Conservation (phyloP, 2,329 filamentous ascomycete species). For the Aureobasidium melanogenum region DNA sequence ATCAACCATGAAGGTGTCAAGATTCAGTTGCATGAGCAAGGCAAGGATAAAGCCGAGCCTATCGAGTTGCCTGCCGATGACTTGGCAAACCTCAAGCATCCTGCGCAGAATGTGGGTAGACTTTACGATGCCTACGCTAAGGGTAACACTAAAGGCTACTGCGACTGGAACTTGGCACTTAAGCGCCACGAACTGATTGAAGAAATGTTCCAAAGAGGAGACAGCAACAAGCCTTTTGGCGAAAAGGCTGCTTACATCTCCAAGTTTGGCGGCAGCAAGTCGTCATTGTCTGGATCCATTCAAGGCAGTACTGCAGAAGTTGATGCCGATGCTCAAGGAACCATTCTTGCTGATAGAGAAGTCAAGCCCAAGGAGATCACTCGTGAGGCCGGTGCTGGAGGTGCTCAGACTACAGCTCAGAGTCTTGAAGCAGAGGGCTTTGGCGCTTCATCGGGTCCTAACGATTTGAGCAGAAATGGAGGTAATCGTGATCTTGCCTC, state of each 20-base stretch:
- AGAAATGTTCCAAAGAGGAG: conserved; percentile 8
- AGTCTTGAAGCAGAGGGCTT: not conserved
- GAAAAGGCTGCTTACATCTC: not conserved
- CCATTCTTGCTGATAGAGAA: conserved; percentile 43
- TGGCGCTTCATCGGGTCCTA: not conserved
- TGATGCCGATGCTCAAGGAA: conserved; percentile 34
- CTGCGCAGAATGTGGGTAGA: conserved; percentile 9
- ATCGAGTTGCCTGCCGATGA: not conserved
- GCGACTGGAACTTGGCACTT: conserved; percentile 9
- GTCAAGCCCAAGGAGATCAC: conserved; percentile 49
- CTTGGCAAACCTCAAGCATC: not conserved
- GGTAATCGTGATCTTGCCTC: not conserved
- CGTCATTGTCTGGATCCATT: not conserved
- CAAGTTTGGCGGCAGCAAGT: not conserved
- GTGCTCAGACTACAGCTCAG: not conserved
- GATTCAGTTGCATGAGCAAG: not conserved
- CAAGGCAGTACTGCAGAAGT: conserved; percentile 26
- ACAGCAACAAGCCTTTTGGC: conserved; percentile 10
- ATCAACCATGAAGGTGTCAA: conserved; percentile 2
- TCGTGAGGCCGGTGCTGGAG: conserved; percentile 26
- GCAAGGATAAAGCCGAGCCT: not conserved
- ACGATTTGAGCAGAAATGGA: not conserved
- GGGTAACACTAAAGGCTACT: not conserved
- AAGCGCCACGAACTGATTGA: conserved; percentile 8
- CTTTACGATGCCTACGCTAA: conserved; percentile 10